Evolutionary conservation across 1,139 yeast genomes (phyloP), one percentile per base, ranked within the genome.

Genomic region (Groenewaldozyma auringiensis): DNA sequence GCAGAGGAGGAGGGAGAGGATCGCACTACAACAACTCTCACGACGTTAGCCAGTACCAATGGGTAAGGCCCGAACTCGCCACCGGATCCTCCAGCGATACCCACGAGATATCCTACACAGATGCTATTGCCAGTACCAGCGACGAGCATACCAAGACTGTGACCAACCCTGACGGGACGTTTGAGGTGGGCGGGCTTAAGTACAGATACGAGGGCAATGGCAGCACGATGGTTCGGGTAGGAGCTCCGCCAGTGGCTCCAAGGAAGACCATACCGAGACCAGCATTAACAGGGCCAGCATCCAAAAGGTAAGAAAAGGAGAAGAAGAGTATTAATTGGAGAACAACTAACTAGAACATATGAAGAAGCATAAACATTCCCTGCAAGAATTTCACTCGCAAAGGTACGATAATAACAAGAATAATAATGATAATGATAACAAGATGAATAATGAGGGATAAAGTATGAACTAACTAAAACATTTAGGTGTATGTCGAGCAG

Each of bases 401-500:
- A 41, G 69, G 69, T 53, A 52, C 29, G 43, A 37, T 36, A 43
- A 40, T 37, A 40, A n/a, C n/a, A n/a, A n/a, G n/a, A n/a, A n/a
- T n/a, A n/a, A n/a, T n/a, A n/a, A n/a, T n/a, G n/a, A n/a, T n/a
- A n/a, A n/a, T n/a, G n/a, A n/a, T n/a, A n/a, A n/a, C n/a, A n/a
- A n/a, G n/a, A n/a, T n/a, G n/a, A n/a, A n/a, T n/a, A n/a, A n/a
- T n/a, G n/a, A n/a, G n/a, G n/a, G n/a, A n/a, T n/a, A n/a, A n/a
- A n/a, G n/a, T n/a, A n/a, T n/a, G n/a, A n/a, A 27, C n/a, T n/a
- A n/a, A n/a, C n/a, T n/a, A n/a, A n/a, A n/a, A n/a, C n/a, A 25
- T 18, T 2, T 21, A 72, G 82, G 83, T 16, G 62, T 67, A 13
- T 81, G 87, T 60, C 65, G 66, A 47, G 72, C 72, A 57, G 83